Evolutionary conservation across 805 yeast genomes (phyloP), one percentile per base, ranked within the genome.

Genomic region (Ogataea paraovalis): DNA sequence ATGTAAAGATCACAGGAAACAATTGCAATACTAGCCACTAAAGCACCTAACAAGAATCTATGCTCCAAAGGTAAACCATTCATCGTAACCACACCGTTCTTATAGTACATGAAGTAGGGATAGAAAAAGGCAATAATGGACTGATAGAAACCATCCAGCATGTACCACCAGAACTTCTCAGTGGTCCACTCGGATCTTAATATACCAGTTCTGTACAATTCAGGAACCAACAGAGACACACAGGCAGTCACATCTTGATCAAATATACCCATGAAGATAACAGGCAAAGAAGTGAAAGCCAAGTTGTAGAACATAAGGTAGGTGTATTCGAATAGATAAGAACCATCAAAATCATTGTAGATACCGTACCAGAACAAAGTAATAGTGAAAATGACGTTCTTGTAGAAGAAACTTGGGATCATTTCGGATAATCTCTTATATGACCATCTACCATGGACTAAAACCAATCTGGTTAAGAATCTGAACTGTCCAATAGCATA

Each of bases 401-500:
- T 87, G 68, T 79, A 87, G 59, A 87, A 87, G 68, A 87, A 87
- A 56, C 80, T 73, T 14, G 94, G 94, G 56, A 87, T 82, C 91
- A 86, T 85, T 67, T 87, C 95, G 32, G 88, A 77, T 41, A 87
- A 72, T 65, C 95, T 73, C 64, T 83, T 85, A 62, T 87, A 87
- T 1, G 90, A 83, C 96, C 96, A 87, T 66, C 94, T 74, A 28
- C 96, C 96, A 66, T 87, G 96, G 25, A 83, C 87, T 43, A 87
- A 65, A 9, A 87, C 67, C 51, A 87, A 69, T 55, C 87, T 76
- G 0, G 84, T 73, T 51, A 87, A 65, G 58, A 75, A 87, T 59
- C 94, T 76, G 66, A 87, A 87, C 63, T 87, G 96, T 21, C 92
- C 94, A 59, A 87, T 69, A 19, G 92, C 96, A 66, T 85, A 87